A percentile compares a stretch with the other conserved stretches of the same genome.
phyloP scores from a whole-genome alignment of 2,329 filamentous ascomycete genomes.

The Dactylellina leptospora region DNA sequence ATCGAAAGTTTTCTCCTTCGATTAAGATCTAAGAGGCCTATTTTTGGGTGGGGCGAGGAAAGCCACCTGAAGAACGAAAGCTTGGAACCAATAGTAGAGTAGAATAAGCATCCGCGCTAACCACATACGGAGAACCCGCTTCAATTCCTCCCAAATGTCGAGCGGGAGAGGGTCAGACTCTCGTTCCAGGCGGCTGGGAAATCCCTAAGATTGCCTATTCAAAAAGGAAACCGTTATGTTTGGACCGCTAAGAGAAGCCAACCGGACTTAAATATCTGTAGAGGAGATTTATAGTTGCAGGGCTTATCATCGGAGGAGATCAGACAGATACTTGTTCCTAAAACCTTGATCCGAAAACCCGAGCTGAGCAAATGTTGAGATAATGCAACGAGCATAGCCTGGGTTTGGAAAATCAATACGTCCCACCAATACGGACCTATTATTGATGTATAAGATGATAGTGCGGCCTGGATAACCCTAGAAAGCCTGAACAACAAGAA shows the following conservation, averaged over 20 bases:
- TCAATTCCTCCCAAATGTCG: constrained; percentile 29
- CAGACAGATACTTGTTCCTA: not conserved
- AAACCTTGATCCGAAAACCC: constrained; percentile 13
- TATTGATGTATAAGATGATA: constrained; percentile 44
- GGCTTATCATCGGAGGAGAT: constrained; percentile 6
- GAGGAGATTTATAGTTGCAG: not conserved
- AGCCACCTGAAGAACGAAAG: constrained; percentile 25
- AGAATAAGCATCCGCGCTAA: constrained; percentile 43
- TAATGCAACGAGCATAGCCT: constrained; percentile 7
- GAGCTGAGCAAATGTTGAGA: constrained; percentile 14
- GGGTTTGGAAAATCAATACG: constrained; percentile 8
- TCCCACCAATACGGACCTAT: constrained; percentile 41
- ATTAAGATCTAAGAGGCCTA: constrained; percentile 52
- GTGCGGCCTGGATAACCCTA: constrained; percentile 40
- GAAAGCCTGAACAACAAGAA: constrained; percentile 9
- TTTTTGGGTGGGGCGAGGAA: constrained; percentile 49
- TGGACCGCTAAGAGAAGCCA: constrained; percentile 10
- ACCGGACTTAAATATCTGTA: not conserved
- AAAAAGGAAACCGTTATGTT: constrained; percentile 41
- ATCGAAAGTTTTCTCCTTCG: constrained; percentile 38
- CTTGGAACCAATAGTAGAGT: constrained; percentile 36
- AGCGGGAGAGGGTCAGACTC: constrained; percentile 40
- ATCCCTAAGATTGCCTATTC: constrained; percentile 17
- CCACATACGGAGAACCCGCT: constrained; percentile 27
- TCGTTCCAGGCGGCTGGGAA: constrained; percentile 34